Evolutionary conservation across 306 rosid species (phyloP), one percentile per base, ranked within the genome.

Genomic region (Vigna radiata): DNA sequence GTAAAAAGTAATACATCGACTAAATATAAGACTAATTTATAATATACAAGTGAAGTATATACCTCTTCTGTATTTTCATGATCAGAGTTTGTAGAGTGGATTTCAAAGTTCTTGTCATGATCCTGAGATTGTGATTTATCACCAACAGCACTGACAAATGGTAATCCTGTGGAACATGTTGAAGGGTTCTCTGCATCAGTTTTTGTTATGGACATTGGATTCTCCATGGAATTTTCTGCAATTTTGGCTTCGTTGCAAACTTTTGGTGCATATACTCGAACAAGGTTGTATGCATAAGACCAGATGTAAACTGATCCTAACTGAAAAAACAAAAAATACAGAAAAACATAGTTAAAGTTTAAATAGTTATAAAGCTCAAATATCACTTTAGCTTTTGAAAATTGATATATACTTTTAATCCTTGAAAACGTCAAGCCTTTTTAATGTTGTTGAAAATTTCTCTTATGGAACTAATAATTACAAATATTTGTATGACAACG

Each of bases 241-340:
- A 27, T 76, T 49, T 23, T 70, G 37, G 18, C 73, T 56, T 61
- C 73, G 56, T 23, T 55, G 47, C 82, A 37, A 47, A 55, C 56
- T 69, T 84, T 73, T 37, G 33, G 10, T 43, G 79, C 17, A 77
- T 65, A 79, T 39, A 73, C 0, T 13, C 90, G 77, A 8, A 87
- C 79, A 75, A 87, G 44, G 76, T 81, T 70, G 81, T 79, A 85
- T 39, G 68, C 82, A 65, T 64, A 79, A 61, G 85, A 18, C 88
- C 90, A 87, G 52, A 21, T 16, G 41, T 63, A 87, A 72, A 85
- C 3, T 18, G 48, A 4, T 43, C 87, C 87, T 63, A 82, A 0
- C 87, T 82, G 79, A 39, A 56, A 54, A 33, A 71, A 0, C 14
- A 46, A 62, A 61, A 43, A 71, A 0, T 6, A 59, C 27, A 25